phyloP scores from a whole-genome alignment of 2,329 filamentous ascomycete species.

The Thelonectria blattea region DNA sequence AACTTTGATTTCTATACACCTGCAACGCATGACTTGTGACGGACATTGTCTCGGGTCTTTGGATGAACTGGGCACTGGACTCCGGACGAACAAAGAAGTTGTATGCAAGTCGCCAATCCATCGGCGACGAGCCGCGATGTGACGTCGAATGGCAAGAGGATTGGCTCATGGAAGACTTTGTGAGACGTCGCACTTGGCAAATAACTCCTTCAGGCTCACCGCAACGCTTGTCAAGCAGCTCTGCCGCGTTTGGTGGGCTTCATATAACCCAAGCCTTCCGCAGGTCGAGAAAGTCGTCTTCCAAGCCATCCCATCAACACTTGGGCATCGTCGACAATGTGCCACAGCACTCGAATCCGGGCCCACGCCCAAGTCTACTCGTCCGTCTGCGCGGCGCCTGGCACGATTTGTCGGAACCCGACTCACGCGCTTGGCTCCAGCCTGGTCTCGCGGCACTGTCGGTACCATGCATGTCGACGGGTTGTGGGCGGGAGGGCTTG shows the following conservation, averaged over 20 bases:
- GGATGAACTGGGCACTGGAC: neutral
- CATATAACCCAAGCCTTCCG: neutral
- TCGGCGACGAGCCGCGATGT: neutral
- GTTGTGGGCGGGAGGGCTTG: slow-evolving; percentile 33
- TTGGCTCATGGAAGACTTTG: neutral
- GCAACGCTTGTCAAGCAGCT: neutral
- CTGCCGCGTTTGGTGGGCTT: neutral
- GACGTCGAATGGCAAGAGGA: slow-evolving; percentile 1
- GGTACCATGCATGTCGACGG: slow-evolving; percentile 36
- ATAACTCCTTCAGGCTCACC: neutral
- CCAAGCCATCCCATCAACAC: neutral
- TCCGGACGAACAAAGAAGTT: neutral
- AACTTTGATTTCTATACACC: neutral
- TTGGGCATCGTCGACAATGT: neutral
- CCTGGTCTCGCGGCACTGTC: slow-evolving; percentile 32
- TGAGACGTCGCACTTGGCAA: slow-evolving; percentile 13
- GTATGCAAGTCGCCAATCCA: neutral
- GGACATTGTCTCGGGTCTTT: neutral
- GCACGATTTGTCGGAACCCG: slow-evolving; percentile 31
- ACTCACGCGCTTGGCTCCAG: slow-evolving; percentile 22
- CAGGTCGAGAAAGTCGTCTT: neutral
- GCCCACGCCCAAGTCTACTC: neutral
- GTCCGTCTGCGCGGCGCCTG: slow-evolving; percentile 30
- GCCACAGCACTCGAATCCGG: neutral
- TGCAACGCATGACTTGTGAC: neutral